These are phyloP conservation scores for Yarrowia sp. DNA, from an alignment of 805 yeast species.

Conservation along the genomic window DNA sequence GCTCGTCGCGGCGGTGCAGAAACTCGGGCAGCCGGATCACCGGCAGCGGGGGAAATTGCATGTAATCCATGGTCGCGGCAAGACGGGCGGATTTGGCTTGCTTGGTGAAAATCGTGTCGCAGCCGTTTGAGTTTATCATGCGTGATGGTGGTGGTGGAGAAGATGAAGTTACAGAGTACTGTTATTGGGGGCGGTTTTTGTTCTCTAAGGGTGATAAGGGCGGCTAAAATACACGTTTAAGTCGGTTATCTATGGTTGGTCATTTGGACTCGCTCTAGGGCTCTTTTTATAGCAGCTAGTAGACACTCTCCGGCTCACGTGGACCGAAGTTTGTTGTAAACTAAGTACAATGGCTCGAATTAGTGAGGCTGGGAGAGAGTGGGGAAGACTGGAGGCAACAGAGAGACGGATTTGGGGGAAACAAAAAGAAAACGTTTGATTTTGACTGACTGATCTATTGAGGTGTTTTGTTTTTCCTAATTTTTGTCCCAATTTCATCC, in stretches of 20 bases:
- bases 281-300: background rate
- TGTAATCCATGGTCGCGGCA: conserved; percentile 20
- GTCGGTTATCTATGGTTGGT: no score
- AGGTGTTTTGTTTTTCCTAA: no score
- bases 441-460: no score
- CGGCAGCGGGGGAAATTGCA: conserved; percentile 36
- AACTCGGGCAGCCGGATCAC: conserved; percentile 38
- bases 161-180: background rate
- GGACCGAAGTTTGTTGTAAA: background rate
- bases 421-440: no score
- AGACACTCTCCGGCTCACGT: background rate
- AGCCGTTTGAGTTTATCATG: conserved; percentile 33
- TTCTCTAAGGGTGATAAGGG: no score
- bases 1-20: conserved; percentile 31
- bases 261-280: no score
- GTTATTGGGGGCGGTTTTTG: no score
- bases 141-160: background rate
- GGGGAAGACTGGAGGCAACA: background rate
- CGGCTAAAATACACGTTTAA: no score
- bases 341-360: background rate
- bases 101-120: conserved; percentile 19
- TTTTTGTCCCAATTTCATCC: no score
- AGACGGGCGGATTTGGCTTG: conserved; percentile 1
- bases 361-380: background rate
- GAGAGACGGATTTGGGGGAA: no score